phyloP scores from a whole-genome alignment of 192 early-diverging fungal genomes.

The Podila horticola region DNA sequence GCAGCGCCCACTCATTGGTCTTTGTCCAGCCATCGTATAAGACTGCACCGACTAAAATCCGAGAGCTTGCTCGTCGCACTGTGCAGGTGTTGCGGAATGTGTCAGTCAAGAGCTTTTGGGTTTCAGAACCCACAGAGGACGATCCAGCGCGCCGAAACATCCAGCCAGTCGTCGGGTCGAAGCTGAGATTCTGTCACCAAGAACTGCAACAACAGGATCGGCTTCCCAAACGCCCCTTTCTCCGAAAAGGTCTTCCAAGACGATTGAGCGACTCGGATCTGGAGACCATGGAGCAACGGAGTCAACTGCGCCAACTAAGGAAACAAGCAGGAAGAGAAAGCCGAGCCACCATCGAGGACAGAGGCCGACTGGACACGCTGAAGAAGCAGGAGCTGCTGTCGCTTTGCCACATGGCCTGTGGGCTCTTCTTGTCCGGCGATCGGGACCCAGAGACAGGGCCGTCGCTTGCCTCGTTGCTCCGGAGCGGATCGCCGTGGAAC shows the following conservation, averaged over 20 bases:
- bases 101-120: constrained; percentile 9
- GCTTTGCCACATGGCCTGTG: constrained; percentile 49
- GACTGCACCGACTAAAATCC: constrained; percentile 15
- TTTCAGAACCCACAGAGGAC: not conserved
- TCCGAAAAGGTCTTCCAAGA: too few relatives aligned
- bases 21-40: constrained; percentile 17
- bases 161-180: not conserved
- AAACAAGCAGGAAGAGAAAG: constrained; percentile 9
- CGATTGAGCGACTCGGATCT: too few relatives aligned
- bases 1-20: constrained; percentile 38
- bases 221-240: constrained; percentile 14
- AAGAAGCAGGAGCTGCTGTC: constrained; percentile 35
- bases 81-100: constrained; percentile 14
- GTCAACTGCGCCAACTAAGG: not conserved
- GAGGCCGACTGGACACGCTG: constrained; percentile 22
- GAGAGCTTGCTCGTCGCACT: constrained; percentile 18
- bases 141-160: not conserved
- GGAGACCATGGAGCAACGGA: too few relatives aligned
- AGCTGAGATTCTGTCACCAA: not conserved
- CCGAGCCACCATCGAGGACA: constrained; percentile 30
- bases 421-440: constrained; percentile 22
- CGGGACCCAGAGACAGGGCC: not conserved
- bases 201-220: constrained; percentile 12
- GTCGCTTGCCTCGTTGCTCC: constrained; percentile 27
- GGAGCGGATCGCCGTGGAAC: constrained; percentile 27